phyloP scores from a whole-genome alignment of 768 basidiomycete species.

The Phanerodontia chrysosporium region DNA sequence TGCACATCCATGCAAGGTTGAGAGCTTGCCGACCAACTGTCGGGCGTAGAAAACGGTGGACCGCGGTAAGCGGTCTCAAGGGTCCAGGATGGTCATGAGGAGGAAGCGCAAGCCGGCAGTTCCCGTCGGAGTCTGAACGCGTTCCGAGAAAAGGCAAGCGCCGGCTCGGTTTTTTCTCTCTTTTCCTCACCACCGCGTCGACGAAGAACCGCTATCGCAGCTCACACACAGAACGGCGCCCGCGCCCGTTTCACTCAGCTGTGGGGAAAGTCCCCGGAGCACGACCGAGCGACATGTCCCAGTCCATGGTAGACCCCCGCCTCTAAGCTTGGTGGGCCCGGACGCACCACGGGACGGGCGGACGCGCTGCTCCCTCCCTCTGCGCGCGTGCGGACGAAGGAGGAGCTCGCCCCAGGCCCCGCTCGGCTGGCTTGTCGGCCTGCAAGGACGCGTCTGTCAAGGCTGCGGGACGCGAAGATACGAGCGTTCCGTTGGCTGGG shows the following conservation, averaged over 20 bases:
- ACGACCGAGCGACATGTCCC: conserved; percentile 56
- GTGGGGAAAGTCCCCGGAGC: conserved; percentile 95
- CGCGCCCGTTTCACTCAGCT: conserved; percentile 49
- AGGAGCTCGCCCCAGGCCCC: conserved; percentile 39
- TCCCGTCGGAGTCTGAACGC: neutral
- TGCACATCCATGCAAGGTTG: neutral
- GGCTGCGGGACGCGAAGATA: conserved; percentile 69
- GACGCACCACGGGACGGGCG: conserved; percentile 43
- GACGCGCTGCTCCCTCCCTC: conserved; percentile 20
- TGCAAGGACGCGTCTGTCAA: conserved; percentile 24
- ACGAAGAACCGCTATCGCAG: conserved; percentile 87
- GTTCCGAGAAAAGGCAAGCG: neutral
- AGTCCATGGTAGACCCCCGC: conserved; percentile 68
- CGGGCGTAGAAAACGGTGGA: neutral
- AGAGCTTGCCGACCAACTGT: neutral
- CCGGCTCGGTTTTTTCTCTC: conserved; percentile 18
- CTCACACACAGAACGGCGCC: conserved; percentile 58
- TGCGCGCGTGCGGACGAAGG: conserved; percentile 14
- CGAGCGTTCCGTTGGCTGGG: conserved; percentile 56
- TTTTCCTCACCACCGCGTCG: conserved; percentile 38
- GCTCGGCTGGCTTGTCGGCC: conserved; percentile 14
- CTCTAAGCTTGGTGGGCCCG: conserved; percentile 64
- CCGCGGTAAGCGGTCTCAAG: neutral
- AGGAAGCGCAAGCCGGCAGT: neutral
- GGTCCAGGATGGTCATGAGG: neutral